Conservation (phyloP, 768 basidiomycete species). For the Myochromella boudieri region DNA sequence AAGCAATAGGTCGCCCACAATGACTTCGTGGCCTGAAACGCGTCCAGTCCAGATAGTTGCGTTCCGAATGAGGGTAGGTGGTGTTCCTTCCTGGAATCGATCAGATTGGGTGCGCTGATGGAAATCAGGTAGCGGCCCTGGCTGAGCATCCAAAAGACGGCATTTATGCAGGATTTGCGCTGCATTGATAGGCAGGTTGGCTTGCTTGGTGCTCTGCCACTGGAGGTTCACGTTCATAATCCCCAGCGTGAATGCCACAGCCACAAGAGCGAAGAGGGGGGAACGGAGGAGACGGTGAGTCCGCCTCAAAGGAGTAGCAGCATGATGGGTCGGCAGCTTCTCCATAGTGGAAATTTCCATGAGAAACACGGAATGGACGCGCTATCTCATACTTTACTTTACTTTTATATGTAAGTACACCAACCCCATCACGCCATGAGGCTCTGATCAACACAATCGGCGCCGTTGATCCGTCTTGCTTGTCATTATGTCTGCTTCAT, state of each 20-base stretch:
- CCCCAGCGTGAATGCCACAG: constrained; percentile 19
- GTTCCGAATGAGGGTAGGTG: constrained; percentile 64
- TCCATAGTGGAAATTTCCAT: constrained; percentile 27
- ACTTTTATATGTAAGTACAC: too few relatives aligned
- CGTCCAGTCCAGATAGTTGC: constrained; percentile 84
- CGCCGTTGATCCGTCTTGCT: constrained; percentile 18
- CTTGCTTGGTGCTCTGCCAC: constrained; percentile 15
- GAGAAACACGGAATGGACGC: constrained; percentile 8
- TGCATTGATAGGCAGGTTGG: constrained; percentile 36
- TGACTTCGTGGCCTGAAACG: constrained; percentile 63
- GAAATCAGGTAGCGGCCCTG: constrained; percentile 49
- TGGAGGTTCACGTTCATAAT: constrained; percentile 23
- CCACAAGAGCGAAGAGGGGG: constrained; percentile 6
- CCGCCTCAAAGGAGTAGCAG: background rate
- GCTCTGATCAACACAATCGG: too few relatives aligned
- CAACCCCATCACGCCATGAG: too few relatives aligned
- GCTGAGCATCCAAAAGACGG: constrained; percentile 40
- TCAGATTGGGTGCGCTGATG: constrained; percentile 55
- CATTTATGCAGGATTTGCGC: constrained; percentile 49
- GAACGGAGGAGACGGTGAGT: constrained; percentile 1
- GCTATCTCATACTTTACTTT: too few relatives aligned
- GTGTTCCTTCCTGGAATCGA: constrained; percentile 63
- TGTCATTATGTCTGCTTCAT: too few relatives aligned
- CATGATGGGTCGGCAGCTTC: constrained; percentile 29
- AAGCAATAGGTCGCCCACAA: constrained; percentile 66